Base-by-base conservation (phyloP, 306 rosid species). In the Acacia melanoxylon region DNA sequence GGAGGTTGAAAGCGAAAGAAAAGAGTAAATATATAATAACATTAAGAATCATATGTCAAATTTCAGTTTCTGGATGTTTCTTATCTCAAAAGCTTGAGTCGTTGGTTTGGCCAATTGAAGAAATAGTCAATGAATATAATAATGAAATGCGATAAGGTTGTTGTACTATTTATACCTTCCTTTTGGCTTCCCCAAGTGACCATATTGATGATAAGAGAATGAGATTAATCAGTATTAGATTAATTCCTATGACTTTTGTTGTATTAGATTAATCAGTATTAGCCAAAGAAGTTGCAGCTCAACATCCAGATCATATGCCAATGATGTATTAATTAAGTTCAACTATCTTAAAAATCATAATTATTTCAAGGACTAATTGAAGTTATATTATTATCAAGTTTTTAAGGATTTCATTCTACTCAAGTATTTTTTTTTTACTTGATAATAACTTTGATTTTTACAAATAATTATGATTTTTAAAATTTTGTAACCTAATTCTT, bases 31-130 rank as follows among this genome's bases (percentile, higher is more conserved):
- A 58, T 11, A 20, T 2, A 14, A 65, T 19, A 66, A 6, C 6
- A 0, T 40, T 82, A 61, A 58, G 72, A 58, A 76, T 80, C 85
- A 85, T 81, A 67, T 76, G 82, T 48, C 2, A 14, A 66, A 77
- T 12, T 52, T 14, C 67, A 61, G 67, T 24, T 24, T 58, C 17
- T 58, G 33, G 45, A 67, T 77, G 67, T 44, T 29, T 40, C 51
- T 74, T 49, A 68, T 79, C 48, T 40, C 16, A 31, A 4, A 35
- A 20, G 8, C 1, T 11, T 4, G 19, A 75, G 71, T 46, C 56
- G 10, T 20, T 88, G 82, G n/a, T 13, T 74, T 52, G 81, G 83
- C 44, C 81, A 62, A 80, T 62, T 74, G 3, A 12, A 72, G 82
- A 52, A 84, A 35, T 35, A n/a, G 82, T 58, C 63, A 20, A 56